Evolutionary conservation across 176 grass and related monocot genomes (phyloP).

Genomic region (Cocos nucifera): DNA sequence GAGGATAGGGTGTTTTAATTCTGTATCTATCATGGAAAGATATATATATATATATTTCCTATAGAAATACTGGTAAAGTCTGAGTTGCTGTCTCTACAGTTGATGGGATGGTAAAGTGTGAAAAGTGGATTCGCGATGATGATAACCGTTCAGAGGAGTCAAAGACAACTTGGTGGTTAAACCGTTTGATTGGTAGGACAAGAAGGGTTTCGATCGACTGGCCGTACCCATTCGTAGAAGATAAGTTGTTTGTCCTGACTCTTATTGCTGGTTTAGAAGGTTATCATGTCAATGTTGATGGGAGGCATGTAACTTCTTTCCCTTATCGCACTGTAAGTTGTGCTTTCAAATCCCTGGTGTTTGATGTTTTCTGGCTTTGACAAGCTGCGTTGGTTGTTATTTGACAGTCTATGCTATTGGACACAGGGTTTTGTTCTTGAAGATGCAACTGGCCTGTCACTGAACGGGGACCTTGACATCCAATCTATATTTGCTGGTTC

Average conservation of each 20-base stretch:
- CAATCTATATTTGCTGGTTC: slow-evolving; percentile 6
- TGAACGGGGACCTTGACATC: background rate
- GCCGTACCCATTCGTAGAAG: slow-evolving; percentile 7
- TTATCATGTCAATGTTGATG: slow-evolving; percentile 5
- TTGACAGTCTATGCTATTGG: background rate
- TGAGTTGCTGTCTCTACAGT: background rate
- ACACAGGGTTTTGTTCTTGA: slow-evolving; percentile 8
- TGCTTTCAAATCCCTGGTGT: background rate
- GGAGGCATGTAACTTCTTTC: slow-evolving; percentile 12
- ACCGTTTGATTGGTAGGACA: slow-evolving; percentile 6
- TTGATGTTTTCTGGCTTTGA: background rate
- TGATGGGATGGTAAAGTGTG: slow-evolving; percentile 10
- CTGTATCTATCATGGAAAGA: too few relatives aligned
- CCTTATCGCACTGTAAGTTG: slow-evolving; percentile 10
- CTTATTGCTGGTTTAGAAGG: slow-evolving; percentile 7
- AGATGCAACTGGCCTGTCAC: slow-evolving; percentile 7
- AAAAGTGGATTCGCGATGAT: slow-evolving; percentile 13
- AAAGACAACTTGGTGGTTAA: slow-evolving; percentile 6
- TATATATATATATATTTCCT: too few relatives aligned
- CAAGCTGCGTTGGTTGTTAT: background rate
- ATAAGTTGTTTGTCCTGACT: slow-evolving; percentile 12
- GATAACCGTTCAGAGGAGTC: background rate
- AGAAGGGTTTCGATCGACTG: slow-evolving; percentile 3
- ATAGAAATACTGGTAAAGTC: too few relatives aligned
- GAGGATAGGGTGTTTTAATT: too few relatives aligned